Evolutionary conservation across 768 basidiomycete genomes (phyloP).

Genomic region (Lentinula raphanica): DNA sequence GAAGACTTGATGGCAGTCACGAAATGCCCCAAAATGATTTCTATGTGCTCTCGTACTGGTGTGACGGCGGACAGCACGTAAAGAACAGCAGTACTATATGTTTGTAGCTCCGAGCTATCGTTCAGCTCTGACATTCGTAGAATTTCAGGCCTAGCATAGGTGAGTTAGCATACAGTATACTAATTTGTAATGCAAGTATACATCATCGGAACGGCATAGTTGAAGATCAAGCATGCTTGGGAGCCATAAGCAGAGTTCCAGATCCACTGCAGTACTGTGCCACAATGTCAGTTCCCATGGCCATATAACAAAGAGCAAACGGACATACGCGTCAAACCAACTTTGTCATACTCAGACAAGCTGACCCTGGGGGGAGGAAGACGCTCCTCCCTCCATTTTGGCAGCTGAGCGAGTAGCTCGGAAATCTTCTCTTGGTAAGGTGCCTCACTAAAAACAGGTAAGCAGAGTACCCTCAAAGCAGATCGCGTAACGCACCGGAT

Average conservation of each 20-base stretch:
- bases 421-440: conserved; percentile 53
- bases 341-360: conserved; percentile 88
- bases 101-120: conserved; percentile 77
- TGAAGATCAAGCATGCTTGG: conserved; percentile 70
- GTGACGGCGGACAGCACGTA: conserved; percentile 79
- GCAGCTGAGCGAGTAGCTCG: conserved; percentile 53
- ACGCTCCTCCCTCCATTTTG: conserved; percentile 67
- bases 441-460: conserved; percentile 35
- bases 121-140: conserved; percentile 88
- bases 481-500: conserved; percentile 39
- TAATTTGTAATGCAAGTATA: conserved; percentile 32
- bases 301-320: neutral
- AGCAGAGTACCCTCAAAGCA: neutral
- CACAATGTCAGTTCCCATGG: conserved; percentile 12
- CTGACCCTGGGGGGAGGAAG: conserved; percentile 82
- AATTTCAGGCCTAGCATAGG: conserved; percentile 64
- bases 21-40: conserved; percentile 55
- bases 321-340: conserved; percentile 74
- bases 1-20: conserved; percentile 73
- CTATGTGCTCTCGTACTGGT: conserved; percentile 63
- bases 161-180: neutral
- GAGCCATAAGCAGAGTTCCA: conserved; percentile 73
- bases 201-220: conserved; percentile 75
- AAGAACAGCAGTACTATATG: conserved; percentile 73
- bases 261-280: conserved; percentile 70